Conservation (phyloP, 345 rosid species). For the Hibiscus tridactylites region DNA sequence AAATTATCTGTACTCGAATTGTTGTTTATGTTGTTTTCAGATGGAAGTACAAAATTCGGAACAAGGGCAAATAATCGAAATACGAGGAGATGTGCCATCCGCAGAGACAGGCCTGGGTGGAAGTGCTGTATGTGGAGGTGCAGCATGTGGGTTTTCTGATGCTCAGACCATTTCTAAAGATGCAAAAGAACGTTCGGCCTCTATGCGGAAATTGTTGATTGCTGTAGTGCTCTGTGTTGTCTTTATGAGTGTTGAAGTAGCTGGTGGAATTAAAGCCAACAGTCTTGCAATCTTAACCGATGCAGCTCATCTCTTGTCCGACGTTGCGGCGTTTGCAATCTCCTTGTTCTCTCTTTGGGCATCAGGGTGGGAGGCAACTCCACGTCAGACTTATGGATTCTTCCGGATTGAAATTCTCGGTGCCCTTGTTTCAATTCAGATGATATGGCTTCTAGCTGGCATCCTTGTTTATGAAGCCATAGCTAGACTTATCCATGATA, state of each 20-base stretch:
- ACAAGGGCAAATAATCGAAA: neutral
- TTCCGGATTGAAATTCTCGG: neutral
- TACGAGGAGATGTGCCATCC: neutral
- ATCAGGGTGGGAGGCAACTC: neutral
- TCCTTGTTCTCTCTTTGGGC: neutral
- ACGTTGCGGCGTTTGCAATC: neutral
- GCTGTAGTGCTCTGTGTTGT: neutral
- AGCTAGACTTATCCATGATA: neutral
- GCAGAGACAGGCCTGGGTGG: neutral
- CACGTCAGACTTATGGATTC: neutral
- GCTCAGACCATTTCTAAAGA: neutral
- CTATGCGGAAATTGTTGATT: neutral
- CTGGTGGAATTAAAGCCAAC: neutral
- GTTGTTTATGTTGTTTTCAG: neutral
- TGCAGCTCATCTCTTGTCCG: neutral
- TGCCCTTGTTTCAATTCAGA: neutral
- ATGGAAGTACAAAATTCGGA: neutral
- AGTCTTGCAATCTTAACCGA: neutral
- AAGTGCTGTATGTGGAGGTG: conserved; percentile 13
- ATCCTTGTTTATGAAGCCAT: neutral
- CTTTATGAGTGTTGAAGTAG: neutral
- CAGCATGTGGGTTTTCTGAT: conserved; percentile 22
- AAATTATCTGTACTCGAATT: neutral
- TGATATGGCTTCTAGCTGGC: neutral
- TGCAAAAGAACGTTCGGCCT: neutral